A percentile compares a stretch with the other conserved stretches of the same genome.
These are phyloP conservation scores for Talaromyces nanjingensis DNA, from an alignment of 495 filamentous ascomycete genomes.

Conservation along the genomic window DNA sequence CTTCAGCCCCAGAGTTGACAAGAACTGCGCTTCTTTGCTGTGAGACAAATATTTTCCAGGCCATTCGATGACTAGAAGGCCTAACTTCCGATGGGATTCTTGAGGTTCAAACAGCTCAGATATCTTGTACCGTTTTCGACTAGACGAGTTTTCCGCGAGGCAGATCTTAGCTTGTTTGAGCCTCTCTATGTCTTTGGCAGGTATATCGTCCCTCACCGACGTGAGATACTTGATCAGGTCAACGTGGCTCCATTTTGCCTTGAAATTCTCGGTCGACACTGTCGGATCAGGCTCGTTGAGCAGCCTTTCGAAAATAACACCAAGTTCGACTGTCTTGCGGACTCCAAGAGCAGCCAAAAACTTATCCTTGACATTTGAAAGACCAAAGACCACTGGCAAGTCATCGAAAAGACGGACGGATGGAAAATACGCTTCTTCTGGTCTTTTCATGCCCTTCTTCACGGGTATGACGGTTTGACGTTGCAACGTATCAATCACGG, in stretches of 20 bases:
- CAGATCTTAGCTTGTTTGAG: conserved; percentile 73
- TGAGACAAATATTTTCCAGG: conserved; percentile 55
- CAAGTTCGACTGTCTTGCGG: conserved; percentile 79
- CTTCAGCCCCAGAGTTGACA: conserved; percentile 62
- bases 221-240: conserved; percentile 91
- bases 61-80: conserved; percentile 80
- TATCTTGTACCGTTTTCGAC: conserved; percentile 59
- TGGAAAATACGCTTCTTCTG: conserved; percentile 84
- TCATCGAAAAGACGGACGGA: conserved; percentile 91
- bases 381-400: conserved; percentile 68
- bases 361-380: conserved; percentile 80
- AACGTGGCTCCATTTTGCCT: conserved; percentile 76
- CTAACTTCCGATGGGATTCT: conserved; percentile 57
- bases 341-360: conserved; percentile 73
- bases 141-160: conserved; percentile 57
- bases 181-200: conserved; percentile 69
- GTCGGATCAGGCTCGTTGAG: conserved; percentile 45
- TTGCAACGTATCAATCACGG: conserved; percentile 54
- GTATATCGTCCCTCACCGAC: conserved; percentile 86
- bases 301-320: conserved; percentile 85
- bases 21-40: conserved; percentile 66
- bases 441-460: conserved; percentile 81
- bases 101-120: conserved; percentile 83
- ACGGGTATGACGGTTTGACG: conserved; percentile 79
- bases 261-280: conserved; percentile 28